A percentile compares a stretch with the other conserved stretches of the same genome.
Conservation (phyloP, 2,329 filamentous ascomycete species). For the Simplicillium aogashimaense region DNA sequence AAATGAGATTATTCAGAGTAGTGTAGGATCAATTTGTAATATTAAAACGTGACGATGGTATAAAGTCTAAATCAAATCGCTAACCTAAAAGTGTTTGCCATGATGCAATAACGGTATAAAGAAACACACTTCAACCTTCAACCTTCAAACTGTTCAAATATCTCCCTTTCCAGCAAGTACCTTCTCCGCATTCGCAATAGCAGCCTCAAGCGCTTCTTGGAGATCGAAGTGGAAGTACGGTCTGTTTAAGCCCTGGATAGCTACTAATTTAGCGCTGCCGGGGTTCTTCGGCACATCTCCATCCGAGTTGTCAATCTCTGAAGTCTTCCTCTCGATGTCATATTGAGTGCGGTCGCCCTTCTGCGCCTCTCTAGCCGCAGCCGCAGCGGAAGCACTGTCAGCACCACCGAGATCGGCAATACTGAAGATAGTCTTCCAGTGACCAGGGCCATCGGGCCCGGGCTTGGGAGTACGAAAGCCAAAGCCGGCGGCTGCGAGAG, state of each 20-base stretch:
- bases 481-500: conserved; percentile 43
- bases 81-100: neutral
- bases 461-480: conserved; percentile 27
- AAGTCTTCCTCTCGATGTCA: conserved; percentile 10
- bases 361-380: conserved; percentile 48
- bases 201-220: conserved; percentile 36
- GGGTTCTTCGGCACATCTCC: conserved; percentile 17
- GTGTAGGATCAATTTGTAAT: no score
- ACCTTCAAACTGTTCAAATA: no score
- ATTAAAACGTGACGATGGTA: no score
- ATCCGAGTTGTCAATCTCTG: conserved; percentile 12
- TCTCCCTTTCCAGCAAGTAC: no score
- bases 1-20: no score
- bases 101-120: no score
- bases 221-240: conserved; percentile 44
- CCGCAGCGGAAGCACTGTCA: conserved; percentile 46
- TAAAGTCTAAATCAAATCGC: no score
- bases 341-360: conserved; percentile 17
- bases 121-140: no score
- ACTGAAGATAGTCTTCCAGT: conserved; percentile 74
- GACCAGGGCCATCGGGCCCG: conserved; percentile 12
- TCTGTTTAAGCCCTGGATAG: conserved; percentile 35
- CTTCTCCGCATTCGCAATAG: conserved; percentile 23
- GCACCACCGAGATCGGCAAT: conserved; percentile 76
- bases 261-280: conserved; percentile 20